Evolutionary conservation across 495 filamentous ascomycete genomes (phyloP), one percentile per base, ranked within the genome.

Genomic region (Podospora appendiculata): DNA sequence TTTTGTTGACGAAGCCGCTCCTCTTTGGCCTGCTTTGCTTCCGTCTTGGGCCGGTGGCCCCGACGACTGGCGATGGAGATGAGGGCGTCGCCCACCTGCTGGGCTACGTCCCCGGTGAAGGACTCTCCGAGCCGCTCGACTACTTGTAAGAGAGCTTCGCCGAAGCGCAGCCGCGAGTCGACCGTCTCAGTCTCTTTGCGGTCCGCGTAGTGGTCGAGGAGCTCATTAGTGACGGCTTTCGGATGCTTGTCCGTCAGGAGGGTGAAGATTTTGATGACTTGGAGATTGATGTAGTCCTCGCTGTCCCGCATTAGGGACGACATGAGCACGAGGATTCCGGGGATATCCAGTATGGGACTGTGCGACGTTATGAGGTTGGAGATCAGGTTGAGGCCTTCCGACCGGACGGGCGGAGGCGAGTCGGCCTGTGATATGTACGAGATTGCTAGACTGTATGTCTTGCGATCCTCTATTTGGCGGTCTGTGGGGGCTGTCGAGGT

Each of bases 281-380:
- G 83, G 6, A 90, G 70, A 56, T 88, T 88, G 50, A 89, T 80
- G 62, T 84, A 92, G 54, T 88, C 85, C 45, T 92, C 88, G 32
- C 73, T 72, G 53, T 87, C 84, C 45, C 77, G 78, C 4, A 90
- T 72, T 7, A 90, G 71, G 0, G 80, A 81, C 1, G 87, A 73
- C 7, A 90, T 73, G 0, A 91, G 76, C 1, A 83, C 76, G 3
- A 86, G 63, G 1, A 85, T 84, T 13, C 80, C 77, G 0, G 81
- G 81, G 17, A 90, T 81, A 61, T 93, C 86, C 45, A 92, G 71
- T 12, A 87, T 72, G 0, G 87, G 77, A 9, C 78, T 87, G 14
- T 73, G 62, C 14, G 77, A 71, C 32, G 73, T 70, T 56, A 93
- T 81, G 14, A 95, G 68, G 33, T 71, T 70, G 0, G 81, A 80